Evolutionary conservation across 495 filamentous ascomycete species (phyloP), one percentile per base, ranked within the genome.

Genomic region (Penicillium flavigenum): DNA sequence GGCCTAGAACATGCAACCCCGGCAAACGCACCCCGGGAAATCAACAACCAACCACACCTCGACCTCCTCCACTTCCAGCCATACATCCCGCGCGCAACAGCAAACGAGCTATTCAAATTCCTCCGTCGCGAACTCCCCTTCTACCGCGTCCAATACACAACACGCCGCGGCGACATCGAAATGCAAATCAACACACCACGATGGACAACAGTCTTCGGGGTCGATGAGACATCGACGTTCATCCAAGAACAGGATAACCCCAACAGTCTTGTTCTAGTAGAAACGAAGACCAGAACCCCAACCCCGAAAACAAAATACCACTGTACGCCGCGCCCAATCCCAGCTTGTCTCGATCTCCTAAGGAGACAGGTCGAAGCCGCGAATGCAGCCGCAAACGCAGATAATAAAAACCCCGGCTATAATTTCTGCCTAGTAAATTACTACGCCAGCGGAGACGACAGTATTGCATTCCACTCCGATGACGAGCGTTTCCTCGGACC

Each of bases 371-470:
- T 85, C 6, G 84, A 90, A 69, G 68, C 74, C 5, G 75, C 81
- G 4, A 87, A 39, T 9, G 24, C 86, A 2, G 51, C 47, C 32
- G 42, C 52, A n/a, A 38, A 19, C 12, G 19, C 16, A 60, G 36
- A 9, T 39, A 17, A n/a, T 9, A 41, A 75, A 74, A n/a, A 74
- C 76, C 55, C 31, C 56, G 12, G 50, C 3, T 91, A 87, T 69
- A 91, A 92, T 62, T 89, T 90, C 71, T 82, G 81, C 54, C 75
- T 91, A 2, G 86, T 91, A 9, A 91, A 91, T 62, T 91, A 91
- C 75, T 91, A 91, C 69, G 81, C 84, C 32, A 77, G 74, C 27
- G 88, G 86, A 2, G 70, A 80, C 11, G 87, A 90, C 69, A 88
- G 83, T 54, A 91, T 91, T 34, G 74, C 82, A 24, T 92, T 86